Percentiles rank a stretch among this genome's conserved stretches.
Evolutionary conservation across 371 early-diverging fungal species (phyloP).

Genomic region (Zancudomyces culisetae): DNA sequence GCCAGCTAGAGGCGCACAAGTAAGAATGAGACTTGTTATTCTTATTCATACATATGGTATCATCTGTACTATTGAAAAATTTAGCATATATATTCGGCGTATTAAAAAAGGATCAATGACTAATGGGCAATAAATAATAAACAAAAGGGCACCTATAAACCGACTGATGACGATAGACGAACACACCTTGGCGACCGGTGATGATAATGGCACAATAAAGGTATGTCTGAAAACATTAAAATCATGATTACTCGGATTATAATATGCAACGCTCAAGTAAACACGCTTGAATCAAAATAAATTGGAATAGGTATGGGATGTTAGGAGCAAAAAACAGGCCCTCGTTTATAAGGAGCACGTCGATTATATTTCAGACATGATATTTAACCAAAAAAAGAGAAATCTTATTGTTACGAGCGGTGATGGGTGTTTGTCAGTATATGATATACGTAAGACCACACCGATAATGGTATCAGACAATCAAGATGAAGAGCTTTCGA

Average conservation of each 20-base stretch:
- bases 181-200: conserved; percentile 66
- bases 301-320: conserved; percentile 45
- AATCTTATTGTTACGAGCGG: conserved; percentile 59
- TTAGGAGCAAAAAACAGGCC: conserved; percentile 34
- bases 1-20: conserved; percentile 53
- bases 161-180: conserved; percentile 40
- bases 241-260: not conserved
- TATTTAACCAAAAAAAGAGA: conserved; percentile 35
- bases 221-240: not conserved
- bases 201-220: conserved; percentile 75
- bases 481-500: conserved; percentile 82
- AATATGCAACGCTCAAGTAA: conserved; percentile 13
- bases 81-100: no score
- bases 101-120: no score
- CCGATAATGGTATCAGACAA: conserved; percentile 65
- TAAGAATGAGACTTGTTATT: no score
- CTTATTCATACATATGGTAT: no score
- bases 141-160: conserved; percentile 36
- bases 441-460: conserved; percentile 64
- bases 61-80: no score
- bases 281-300: not conserved
- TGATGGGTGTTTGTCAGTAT: conserved; percentile 76
- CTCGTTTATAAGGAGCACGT: conserved; percentile 56
- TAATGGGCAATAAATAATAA: not conserved
- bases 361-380: conserved; percentile 76